These are phyloP conservation scores for Pisolithus orientalis DNA, from an alignment of 768 basidiomycete species.

Conservation along the genomic window DNA sequence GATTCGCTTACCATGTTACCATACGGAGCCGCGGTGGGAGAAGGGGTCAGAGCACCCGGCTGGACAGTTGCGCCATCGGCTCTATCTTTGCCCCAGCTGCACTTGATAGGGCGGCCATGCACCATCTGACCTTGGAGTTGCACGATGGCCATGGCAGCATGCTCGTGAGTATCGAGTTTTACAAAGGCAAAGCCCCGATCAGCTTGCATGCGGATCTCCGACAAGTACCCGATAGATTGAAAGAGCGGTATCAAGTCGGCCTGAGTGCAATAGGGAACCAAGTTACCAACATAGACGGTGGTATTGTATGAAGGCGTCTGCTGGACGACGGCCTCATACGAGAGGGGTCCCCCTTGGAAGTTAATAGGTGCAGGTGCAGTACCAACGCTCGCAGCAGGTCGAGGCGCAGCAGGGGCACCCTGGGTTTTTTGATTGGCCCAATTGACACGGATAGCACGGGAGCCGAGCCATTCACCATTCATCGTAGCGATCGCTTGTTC, in stretches of 20 bases:
- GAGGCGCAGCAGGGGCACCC: slow-evolving; percentile 44
- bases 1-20: slow-evolving; percentile 59
- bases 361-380: slow-evolving; percentile 85
- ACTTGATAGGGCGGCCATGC: slow-evolving; percentile 95
- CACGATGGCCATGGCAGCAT: slow-evolving; percentile 96
- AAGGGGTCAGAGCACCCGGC: slow-evolving; percentile 50
- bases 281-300: slow-evolving; percentile 97
- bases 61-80: slow-evolving; percentile 62
- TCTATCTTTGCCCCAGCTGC: slow-evolving; percentile 97
- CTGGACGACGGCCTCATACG: slow-evolving; percentile 87
- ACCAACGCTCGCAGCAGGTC: slow-evolving; percentile 40
- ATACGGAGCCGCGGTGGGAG: slow-evolving; percentile 58
- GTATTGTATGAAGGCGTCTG: slow-evolving; percentile 94
- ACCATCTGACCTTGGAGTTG: slow-evolving; percentile 96
- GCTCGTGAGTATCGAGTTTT: slow-evolving; percentile 97
- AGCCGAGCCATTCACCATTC: slow-evolving; percentile 99
- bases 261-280: slow-evolving; percentile 95
- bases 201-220: slow-evolving; percentile 98
- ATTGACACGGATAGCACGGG: slow-evolving; percentile 97
- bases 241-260: slow-evolving; percentile 97
- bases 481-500: slow-evolving; percentile 99
- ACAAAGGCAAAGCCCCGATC: slow-evolving; percentile 99
- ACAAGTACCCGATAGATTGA: slow-evolving; percentile 97
- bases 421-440: slow-evolving; percentile 99
- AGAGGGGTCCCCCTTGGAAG: slow-evolving; percentile 82